A percentile compares a stretch with the other conserved stretches of the same genome.
These are phyloP conservation scores for Hymenotorrendiella dingleyae DNA, from an alignment of 2,329 filamentous ascomycete genomes.

Conservation along the genomic window DNA sequence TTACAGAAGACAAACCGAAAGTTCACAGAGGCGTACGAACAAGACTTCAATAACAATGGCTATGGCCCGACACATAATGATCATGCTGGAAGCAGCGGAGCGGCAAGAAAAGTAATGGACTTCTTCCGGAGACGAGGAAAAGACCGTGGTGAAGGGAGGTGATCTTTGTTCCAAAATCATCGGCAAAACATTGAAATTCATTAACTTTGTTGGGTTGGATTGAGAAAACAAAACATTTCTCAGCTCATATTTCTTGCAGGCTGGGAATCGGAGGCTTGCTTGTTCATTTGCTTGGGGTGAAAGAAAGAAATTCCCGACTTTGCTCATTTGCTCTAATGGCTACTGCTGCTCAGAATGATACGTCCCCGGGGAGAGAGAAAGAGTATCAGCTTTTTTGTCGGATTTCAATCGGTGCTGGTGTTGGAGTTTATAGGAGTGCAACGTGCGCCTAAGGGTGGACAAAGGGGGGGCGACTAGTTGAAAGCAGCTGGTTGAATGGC, in stretches of 20 bases:
- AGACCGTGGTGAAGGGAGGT: constrained; percentile 37
- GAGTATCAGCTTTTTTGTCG: too few species aligned
- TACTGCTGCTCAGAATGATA: too few species aligned
- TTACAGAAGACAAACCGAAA: constrained; percentile 80
- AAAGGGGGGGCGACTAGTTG: too few species aligned
- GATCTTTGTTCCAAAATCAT: constrained; percentile 22
- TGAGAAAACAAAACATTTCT: constrained; percentile 1
- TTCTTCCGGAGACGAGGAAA: constrained; percentile 88
- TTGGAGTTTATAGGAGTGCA: too few species aligned
- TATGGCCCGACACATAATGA: constrained; percentile 54
- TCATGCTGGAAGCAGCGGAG: constrained; percentile 71
- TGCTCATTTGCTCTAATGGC: too few species aligned
- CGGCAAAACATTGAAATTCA: constrained; percentile 2
- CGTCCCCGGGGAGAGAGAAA: too few species aligned
- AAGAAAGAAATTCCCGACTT: too few species aligned
- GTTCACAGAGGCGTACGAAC: constrained; percentile 84
- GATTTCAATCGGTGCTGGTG: too few species aligned
- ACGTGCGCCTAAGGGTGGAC: too few species aligned
- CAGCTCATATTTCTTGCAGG: background rate
- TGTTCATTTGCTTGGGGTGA: background rate
- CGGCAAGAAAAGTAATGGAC: constrained; percentile 93
- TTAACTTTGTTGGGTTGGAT: constrained; percentile 23
- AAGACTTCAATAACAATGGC: constrained; percentile 58
- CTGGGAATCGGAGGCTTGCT: background rate
- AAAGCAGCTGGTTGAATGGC: too few species aligned